Evolutionary conservation across 768 basidiomycete species (phyloP), one percentile per base, ranked within the genome.

Genomic region (Mycena capillaripes): DNA sequence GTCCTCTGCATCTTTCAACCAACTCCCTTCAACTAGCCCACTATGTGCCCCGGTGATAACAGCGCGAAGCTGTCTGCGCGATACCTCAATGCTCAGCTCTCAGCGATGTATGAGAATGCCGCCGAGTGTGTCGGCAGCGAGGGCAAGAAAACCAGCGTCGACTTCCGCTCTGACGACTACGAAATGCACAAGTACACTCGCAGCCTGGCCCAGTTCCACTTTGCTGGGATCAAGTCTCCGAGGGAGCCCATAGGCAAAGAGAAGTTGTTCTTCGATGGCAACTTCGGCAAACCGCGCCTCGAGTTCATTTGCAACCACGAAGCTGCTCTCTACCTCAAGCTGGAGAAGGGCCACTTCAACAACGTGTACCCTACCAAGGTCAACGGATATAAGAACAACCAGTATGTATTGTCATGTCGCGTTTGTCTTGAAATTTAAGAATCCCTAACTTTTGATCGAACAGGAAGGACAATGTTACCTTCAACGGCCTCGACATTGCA

Each of bases 271-370:
- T 58, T 58, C 57, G 19, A 70, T 32, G 66, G 71, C 71, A 32
- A 61, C 53, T 78, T 78, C 40, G 58, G 44, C 46, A 55, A 73
- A 42, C 78, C 78, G 12, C 70, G 67, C 32, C 66, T 78, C 32
- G 71, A 77, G 52, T 74, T 78, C 64, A 76, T 77, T 67, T 78
- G 77, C 59, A 78, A 78, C 70, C 77, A 78, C 69, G 77, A 78
- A 58, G 68, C 63, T 14, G 70, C 74, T 25, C 67, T 78, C 27
- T 55, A 62, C 57, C 40, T 78, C 57, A 69, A 55, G n/a, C 36
- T 78, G 19, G 55, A 74, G 36, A 52, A 32, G 16, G 78, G 77
- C 32, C 76, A 77, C 52, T 64, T 75, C 64, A 77, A 73, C 52
- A 65, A 36, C 55, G 74, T 58, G 4, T 58, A 70, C 42, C 66